Base-by-base conservation (phyloP, 2,329 filamentous ascomycete species). In the Simplicillium aogashimaense region DNA sequence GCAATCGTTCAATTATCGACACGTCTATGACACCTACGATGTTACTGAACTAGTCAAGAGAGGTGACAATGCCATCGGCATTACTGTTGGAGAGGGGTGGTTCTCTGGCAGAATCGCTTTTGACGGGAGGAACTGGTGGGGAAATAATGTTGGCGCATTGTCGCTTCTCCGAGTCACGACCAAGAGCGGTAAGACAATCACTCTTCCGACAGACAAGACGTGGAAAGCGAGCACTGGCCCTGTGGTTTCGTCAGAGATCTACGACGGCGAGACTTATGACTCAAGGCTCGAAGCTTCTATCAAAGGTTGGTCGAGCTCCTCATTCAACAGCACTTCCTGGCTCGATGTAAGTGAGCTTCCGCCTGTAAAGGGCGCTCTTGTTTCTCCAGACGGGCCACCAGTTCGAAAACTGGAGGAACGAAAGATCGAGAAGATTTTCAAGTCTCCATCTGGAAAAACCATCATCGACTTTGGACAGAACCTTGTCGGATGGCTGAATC, bases 381-480 rank as follows among this genome's bases (percentile, higher is more conserved):
- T 60, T 9, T 49, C 66, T 3, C 58, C 67, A 0, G 61, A 67
- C 42, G 60, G 55, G 0, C 62, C 70, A 3, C 70, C 70, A 1
- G 63, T 74, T 0, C 57, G 65, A 12, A 63, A 54, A 29, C 55
- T 35, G 29, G 55, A 52, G 46, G 49, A 48, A 3, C 17, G 59
- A 11, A 60, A 45, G 50, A 62, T 51, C 9, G 37, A 45, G 6
- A 35, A 45, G 11, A 54, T 61, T 29, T 58, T 59, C 11, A 52
- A 45, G 43, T 50, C 62, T 0, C 55, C 59, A 0, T 62, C 63
- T 0, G 66, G 68, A 1, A 70, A 69, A 44, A 63, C 55, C 0
- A 51, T 75, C 3, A 41, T 76, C n/a, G 57, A 78, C 45, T 77
- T 78, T 50, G 73, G 73, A 2, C 73, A 78, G 48, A 77, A 78